These are phyloP conservation scores for Candida sonorensis DNA, from an alignment of 805 yeast species.

Conservation along the genomic window DNA sequence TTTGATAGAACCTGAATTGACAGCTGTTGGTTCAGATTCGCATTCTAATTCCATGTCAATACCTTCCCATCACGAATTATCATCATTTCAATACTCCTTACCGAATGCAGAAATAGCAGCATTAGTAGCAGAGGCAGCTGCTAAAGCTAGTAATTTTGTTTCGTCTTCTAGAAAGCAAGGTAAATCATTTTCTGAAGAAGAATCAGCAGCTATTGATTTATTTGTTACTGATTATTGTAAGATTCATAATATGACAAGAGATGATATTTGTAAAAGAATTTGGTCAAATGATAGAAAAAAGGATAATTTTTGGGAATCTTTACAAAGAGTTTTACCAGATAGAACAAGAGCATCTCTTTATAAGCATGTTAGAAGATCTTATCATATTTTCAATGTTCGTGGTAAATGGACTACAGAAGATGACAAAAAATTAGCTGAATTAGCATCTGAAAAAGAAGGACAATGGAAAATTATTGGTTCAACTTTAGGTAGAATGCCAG, in stretches of 20 bases:
- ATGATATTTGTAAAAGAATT: constrained; percentile 72
- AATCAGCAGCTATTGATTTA: constrained; percentile 61
- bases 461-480: constrained; percentile 87
- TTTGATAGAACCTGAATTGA: too few relatives aligned
- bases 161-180: constrained; percentile 18
- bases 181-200: constrained; percentile 51
- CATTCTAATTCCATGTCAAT: too few relatives aligned
- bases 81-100: constrained; percentile 3
- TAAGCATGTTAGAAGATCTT: constrained; percentile 86
- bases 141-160: constrained; percentile 32
- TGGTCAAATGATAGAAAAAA: constrained; percentile 83
- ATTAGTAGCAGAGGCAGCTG: constrained; percentile 36
- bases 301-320: constrained; percentile 84
- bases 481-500: constrained; percentile 88
- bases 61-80: background rate
- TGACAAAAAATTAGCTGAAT: constrained; percentile 56
- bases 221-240: constrained; percentile 66
- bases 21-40: too few relatives aligned
- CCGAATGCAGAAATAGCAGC: constrained; percentile 31
- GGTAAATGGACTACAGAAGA: constrained; percentile 89
- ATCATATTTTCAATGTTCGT: constrained; percentile 79
- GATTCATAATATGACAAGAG: constrained; percentile 53
- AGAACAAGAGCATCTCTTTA: constrained; percentile 86
- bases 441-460: constrained; percentile 64
- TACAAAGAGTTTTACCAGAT: constrained; percentile 73